Base-by-base conservation (phyloP, 371 early-diverging fungal species). In the Blakeslea trispora region DNA sequence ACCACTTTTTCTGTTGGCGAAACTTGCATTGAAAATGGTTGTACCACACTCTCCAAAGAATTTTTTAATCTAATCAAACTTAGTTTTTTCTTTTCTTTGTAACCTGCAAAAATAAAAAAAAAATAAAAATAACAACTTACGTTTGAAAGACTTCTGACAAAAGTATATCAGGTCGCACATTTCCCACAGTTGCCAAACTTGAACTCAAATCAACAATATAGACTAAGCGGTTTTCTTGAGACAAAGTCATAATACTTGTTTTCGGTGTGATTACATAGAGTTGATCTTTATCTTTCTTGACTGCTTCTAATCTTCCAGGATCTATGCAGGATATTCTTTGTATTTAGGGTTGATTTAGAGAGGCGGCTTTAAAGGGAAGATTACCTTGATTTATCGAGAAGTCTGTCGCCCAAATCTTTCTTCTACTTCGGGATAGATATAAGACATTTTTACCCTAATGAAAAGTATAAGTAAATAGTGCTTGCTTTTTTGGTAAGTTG, bases 201-300 rank as follows among this genome's bases (percentile, higher is more conserved):
- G 90, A 84, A 14, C 82, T 83, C 15, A 88, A 74, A 61, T 92
- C 92, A 28, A 92, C 74, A n/a, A 90, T 71, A 59, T 90, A 85
- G 0, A 89, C 87, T 18, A 89, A 55, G 0, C 88, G 74, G 55
- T 90, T 86, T 60, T 85, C 79, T 45, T 76, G 73, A 44, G 79
- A 69, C 46, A 89, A 59, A 11, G 81, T 76, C 59, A 81, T 75
- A 6, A 91, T 75, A 10, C 79, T 79, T 3, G 92, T 87, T 39
- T 82, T 72, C 1, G 90, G 88, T 35, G 85, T 87, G 23, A 91
- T 68, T 39, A 72, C 66, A 53, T 75, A 81, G 13, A 56, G 51
- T 54, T 61, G 56, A 44, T 52, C 64, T 37, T 55, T 61, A 18
- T 55, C 50, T 46, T 52, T 53, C n/a, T 60, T 45, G 15, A 45